phyloP scores from a whole-genome alignment of 352 stramenopile genomes.

The Globisporangium perplexum region DNA sequence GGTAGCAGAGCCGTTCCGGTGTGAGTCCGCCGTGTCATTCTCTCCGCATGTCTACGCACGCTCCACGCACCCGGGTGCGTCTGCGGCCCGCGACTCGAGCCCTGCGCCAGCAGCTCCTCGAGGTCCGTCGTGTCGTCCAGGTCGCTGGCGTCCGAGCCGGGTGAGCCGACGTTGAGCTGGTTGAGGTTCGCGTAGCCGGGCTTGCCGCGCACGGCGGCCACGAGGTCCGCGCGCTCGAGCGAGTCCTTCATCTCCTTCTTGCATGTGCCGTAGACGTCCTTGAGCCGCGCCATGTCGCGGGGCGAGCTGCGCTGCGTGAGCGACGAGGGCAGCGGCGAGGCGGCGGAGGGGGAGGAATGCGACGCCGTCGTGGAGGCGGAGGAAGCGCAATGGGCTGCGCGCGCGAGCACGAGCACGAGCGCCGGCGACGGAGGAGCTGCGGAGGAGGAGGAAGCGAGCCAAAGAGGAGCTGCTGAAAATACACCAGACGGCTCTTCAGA shows the following conservation, averaged over 20 bases:
- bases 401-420: too few relatives aligned
- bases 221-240: constrained; percentile 61
- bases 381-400: background rate
- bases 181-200: constrained; percentile 81
- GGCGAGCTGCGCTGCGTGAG: constrained; percentile 1
- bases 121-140: constrained; percentile 74
- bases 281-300: constrained; percentile 47
- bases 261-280: constrained; percentile 71
- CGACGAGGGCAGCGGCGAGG: background rate
- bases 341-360: too few relatives aligned
- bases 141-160: constrained; percentile 69
- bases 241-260: constrained; percentile 78
- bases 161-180: constrained; percentile 74
- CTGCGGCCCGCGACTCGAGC: constrained; percentile 63
- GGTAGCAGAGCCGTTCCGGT: too few relatives aligned
- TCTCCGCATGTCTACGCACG: too few relatives aligned
- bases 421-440: too few relatives aligned
- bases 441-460: too few relatives aligned
- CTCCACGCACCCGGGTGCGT: constrained; percentile 46
- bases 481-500: too few relatives aligned
- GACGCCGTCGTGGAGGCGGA: constrained; percentile 4
- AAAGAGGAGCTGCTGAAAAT: too few relatives aligned
- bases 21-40: too few relatives aligned
- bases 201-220: constrained; percentile 66
- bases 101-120: constrained; percentile 70